Percentiles rank a stretch among this genome's conserved stretches.
These are phyloP conservation scores for Xylaria castorea DNA, from an alignment of 495 filamentous ascomycete genomes.

Conservation along the genomic window DNA sequence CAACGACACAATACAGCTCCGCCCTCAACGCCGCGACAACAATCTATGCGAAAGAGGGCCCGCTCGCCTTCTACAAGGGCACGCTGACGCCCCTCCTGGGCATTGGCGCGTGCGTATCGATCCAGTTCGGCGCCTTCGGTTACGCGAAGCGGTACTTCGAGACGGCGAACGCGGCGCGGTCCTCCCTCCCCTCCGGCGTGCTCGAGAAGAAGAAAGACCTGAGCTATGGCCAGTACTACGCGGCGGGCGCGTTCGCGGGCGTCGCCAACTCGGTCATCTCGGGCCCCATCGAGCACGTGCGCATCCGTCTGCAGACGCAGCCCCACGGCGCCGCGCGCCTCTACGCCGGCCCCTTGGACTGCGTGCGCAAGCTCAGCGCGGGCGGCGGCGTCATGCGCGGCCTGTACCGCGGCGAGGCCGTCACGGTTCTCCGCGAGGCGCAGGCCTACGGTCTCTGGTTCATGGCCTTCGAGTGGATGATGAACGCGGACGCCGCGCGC, in stretches of 20 bases:
- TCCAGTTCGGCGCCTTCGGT: slow-evolving; percentile 98
- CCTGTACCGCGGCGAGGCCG: slow-evolving; percentile 83
- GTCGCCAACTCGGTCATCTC: slow-evolving; percentile 89
- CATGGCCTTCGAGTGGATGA: slow-evolving; percentile 90
- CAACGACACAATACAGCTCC: slow-evolving; percentile 76
- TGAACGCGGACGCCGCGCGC: slow-evolving; percentile 83
- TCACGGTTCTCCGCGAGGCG: slow-evolving; percentile 87
- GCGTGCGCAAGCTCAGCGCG: slow-evolving; percentile 79
- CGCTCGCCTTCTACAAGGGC: slow-evolving; percentile 96
- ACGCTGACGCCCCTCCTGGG: slow-evolving; percentile 95
- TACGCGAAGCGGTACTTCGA: slow-evolving; percentile 87
- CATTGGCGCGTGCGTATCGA: slow-evolving; percentile 95
- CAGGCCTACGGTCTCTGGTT: slow-evolving; percentile 98
- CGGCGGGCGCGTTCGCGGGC: slow-evolving; percentile 89
- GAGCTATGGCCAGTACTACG: slow-evolving; percentile 85
- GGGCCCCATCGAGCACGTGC: slow-evolving; percentile 93
- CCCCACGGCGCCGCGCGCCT: slow-evolving; percentile 81
- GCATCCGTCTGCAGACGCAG: slow-evolving; percentile 97
- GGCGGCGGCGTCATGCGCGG: slow-evolving; percentile 69
- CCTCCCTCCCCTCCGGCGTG: slow-evolving; percentile 33
- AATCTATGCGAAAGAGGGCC: slow-evolving; percentile 88
- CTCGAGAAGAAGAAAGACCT: slow-evolving; percentile 49
- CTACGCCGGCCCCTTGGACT: slow-evolving; percentile 87
- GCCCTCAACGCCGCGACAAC: slow-evolving; percentile 80
- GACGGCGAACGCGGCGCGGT: slow-evolving; percentile 62